These are phyloP conservation scores for Kwoniella pini DNA, from an alignment of 768 basidiomycete genomes.

Conservation along the genomic window DNA sequence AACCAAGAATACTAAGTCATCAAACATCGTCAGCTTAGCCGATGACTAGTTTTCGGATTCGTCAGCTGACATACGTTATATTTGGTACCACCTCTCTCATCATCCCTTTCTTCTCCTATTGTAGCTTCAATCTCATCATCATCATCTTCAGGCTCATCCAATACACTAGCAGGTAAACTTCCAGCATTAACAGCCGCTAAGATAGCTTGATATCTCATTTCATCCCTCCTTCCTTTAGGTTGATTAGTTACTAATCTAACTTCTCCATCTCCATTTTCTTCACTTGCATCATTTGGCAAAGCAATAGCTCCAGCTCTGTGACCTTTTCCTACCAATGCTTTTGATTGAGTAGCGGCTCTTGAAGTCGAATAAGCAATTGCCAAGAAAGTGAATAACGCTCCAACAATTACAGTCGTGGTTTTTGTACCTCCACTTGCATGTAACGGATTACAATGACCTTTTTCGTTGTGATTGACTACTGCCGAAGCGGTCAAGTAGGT, in stretches of 20 bases:
- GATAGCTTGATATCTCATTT: conserved; percentile 88
- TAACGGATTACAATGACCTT: conserved; percentile 78
- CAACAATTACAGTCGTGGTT: conserved; percentile 82
- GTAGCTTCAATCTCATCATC: conserved; percentile 57
- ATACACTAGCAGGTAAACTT: conserved; percentile 88
- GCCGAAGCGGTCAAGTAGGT: conserved; percentile 94
- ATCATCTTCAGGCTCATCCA: conserved; percentile 77
- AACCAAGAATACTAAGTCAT: conserved; percentile 87
- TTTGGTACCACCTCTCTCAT: conserved; percentile 87
- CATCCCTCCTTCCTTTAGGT: conserved; percentile 72
- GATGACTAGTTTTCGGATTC: no score
- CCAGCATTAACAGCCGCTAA: conserved; percentile 95
- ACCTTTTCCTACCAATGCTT: conserved; percentile 75
- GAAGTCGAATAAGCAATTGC: conserved; percentile 98
- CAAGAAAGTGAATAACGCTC: conserved; percentile 93
- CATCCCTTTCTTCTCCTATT: conserved; percentile 75
- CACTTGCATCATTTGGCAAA: conserved; percentile 62
- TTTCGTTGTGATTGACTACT: conserved; percentile 83
- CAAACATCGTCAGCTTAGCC: no score
- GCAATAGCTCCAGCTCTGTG: conserved; percentile 63
- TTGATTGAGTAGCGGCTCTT: conserved; percentile 91
- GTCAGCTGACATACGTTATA: conserved; percentile 83
- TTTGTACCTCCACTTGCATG: conserved; percentile 67
- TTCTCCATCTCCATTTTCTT: conserved; percentile 65
- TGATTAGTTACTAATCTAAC: conserved; percentile 70